Evolutionary conservation across 2,329 filamentous ascomycete species (phyloP), one percentile per base, ranked within the genome.

Genomic region (Microdochium trichocladiopsis): DNA sequence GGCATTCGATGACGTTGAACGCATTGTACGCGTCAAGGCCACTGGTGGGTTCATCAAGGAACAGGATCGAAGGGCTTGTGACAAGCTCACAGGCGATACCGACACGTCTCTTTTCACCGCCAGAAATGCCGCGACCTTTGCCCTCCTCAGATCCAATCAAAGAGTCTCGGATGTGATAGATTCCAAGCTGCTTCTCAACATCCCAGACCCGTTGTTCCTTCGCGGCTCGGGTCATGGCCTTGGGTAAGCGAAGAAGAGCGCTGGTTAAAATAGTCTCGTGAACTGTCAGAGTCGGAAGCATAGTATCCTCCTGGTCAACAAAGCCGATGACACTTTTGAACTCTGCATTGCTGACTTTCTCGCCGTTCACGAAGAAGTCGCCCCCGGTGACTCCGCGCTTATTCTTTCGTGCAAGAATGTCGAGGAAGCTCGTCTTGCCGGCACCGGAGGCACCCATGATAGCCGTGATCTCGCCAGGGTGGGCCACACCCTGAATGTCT

Each of bases 381-480:
- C 95, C 95, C 9, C 78, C 74, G 1, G 88, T 82, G 2, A 77
- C 69, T 37, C 94, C 95, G 31, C 91, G 85, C 72, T 99, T 99
- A 71, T 97, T 97, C 77, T 97, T 99, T 57, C 92, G 85, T 9
- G 94, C 94, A 48, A 99, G 76, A 54, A 99, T 96, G 65, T 99
- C 94, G 47, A 99, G 75, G 69, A 99, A 97, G 0, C 91, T 96
- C 0, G 94, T 99, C 72, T 99, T 99, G 54, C 94, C 94, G 43
- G 94, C 95, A 25, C 94, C 94, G 1, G 94, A 99, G 8, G 94
- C 93, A 52, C 94, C 94, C 93, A 99, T 99, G 62, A 99, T 95
- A 9, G 94, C 94, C 58, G 93, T 90, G 8, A 97, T 83, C 67
- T 99, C 91, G n/a, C 95, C 95, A 2, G 93, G 91, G 59, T 88